These are phyloP conservation scores for Leccinum brunneo-olivaceum DNA, from an alignment of 1,284 basidiomycete species.

Conservation along the genomic window DNA sequence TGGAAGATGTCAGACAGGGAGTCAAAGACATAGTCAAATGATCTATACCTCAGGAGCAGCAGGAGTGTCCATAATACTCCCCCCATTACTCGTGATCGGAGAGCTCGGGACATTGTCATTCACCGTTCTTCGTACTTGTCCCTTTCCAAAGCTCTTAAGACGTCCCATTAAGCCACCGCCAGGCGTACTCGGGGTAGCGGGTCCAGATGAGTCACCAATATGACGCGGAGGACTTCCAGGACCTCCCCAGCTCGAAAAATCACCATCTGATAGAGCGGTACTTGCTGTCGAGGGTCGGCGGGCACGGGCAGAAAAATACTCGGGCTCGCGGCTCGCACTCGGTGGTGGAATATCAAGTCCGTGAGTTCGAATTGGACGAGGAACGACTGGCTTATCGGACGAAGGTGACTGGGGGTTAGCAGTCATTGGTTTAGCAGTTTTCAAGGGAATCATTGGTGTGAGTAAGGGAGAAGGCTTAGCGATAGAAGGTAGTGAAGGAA, in stretches of 20 bases:
- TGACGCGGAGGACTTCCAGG: conserved; percentile 33
- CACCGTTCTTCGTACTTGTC: conserved; percentile 23
- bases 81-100: conserved; percentile 17
- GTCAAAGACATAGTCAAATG: conserved; percentile 1
- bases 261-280: conserved; percentile 40
- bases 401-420: conserved; percentile 34
- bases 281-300: conserved; percentile 39
- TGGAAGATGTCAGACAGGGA: conserved; percentile 11
- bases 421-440: conserved; percentile 26
- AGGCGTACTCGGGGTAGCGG: conserved; percentile 49
- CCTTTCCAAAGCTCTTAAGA: conserved; percentile 68
- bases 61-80: conserved; percentile 13
- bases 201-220: conserved; percentile 25
- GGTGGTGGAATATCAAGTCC: conserved; percentile 23
- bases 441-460: conserved; percentile 52
- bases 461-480: conserved; percentile 47
- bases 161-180: conserved; percentile 65
- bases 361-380: conserved; percentile 28
- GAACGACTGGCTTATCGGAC: conserved; percentile 29
- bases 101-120: conserved; percentile 25
- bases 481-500: conserved; percentile 40
- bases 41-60: conserved; percentile 22
- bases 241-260: conserved; percentile 46
- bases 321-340: conserved; percentile 30
- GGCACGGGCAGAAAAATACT: conserved; percentile 47